Evolutionary conservation across 2,329 filamentous ascomycete genomes (phyloP).

Genomic region (Drechmeria coniospora): DNA sequence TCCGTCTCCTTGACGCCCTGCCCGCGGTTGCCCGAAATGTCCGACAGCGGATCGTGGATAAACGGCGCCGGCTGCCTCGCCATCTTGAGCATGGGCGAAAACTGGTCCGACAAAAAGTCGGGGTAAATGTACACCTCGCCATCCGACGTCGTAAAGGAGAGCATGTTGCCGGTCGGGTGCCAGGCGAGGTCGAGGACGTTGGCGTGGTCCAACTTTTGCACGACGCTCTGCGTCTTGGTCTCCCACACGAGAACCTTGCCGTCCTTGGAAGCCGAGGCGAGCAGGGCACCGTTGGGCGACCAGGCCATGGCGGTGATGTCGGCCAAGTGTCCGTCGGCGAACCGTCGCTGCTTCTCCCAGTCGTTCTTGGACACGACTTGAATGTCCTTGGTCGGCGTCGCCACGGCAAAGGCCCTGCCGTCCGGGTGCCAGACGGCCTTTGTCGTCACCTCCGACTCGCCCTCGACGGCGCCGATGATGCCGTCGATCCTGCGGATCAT

Average conservation of each 20-base stretch:
- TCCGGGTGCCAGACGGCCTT: conserved; percentile 84
- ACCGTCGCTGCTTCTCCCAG: conserved; percentile 74
- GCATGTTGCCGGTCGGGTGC: conserved; percentile 78
- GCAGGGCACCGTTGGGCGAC: conserved; percentile 85
- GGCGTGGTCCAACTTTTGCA: conserved; percentile 64
- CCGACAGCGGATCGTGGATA: conserved; percentile 62
- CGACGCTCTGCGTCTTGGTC: conserved; percentile 66
- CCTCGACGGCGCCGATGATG: conserved; percentile 63
- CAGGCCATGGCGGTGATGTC: conserved; percentile 80
- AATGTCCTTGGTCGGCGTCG: conserved; percentile 68
- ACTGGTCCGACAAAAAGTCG: conserved; percentile 47
- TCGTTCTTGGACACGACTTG: conserved; percentile 78
- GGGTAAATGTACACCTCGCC: conserved; percentile 87
- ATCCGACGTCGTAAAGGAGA: conserved; percentile 84
- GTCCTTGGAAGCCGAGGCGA: conserved; percentile 56
- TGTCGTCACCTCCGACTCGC: conserved; percentile 57
- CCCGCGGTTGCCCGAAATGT: conserved; percentile 51
- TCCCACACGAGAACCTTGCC: conserved; percentile 73
- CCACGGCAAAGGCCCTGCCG: conserved; percentile 74
- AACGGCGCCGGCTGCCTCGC: conserved; percentile 64
- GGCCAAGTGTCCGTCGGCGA: conserved; percentile 63
- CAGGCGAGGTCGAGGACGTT: conserved; percentile 78
- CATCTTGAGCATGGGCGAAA: conserved; percentile 38
- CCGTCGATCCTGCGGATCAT: conserved; percentile 75
- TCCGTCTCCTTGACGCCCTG: conserved; percentile 37